Conservation (phyloP, 495 filamentous ascomycete genomes). For the Bombardia bombarda region DNA sequence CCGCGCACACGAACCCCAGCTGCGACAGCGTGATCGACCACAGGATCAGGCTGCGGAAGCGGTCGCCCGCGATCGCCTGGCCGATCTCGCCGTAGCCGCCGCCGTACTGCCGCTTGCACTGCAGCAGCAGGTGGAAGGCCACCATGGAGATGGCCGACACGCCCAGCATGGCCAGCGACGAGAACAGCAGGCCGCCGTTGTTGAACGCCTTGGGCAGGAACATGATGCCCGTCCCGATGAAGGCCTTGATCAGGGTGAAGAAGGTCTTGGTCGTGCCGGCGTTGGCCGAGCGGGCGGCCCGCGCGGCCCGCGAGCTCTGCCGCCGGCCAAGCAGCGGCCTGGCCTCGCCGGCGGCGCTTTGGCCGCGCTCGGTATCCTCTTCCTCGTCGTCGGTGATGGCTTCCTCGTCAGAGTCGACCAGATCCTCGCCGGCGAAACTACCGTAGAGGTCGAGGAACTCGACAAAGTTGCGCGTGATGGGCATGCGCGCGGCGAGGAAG, state of each 20-base stretch:
- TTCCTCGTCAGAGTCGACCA: conserved; percentile 58
- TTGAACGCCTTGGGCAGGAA: conserved; percentile 61
- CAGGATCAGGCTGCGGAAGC: conserved; percentile 46
- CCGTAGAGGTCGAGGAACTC: conserved; percentile 65
- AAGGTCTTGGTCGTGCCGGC: conserved; percentile 56
- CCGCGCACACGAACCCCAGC: conserved; percentile 58
- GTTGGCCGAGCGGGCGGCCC: conserved; percentile 33
- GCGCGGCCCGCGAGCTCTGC: conserved; percentile 23
- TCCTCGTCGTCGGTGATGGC: conserved; percentile 36
- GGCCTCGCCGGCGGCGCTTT: too few species aligned
- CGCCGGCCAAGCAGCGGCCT: conserved; percentile 48
- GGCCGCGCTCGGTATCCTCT: conserved; percentile 31
- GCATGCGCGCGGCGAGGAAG: conserved; percentile 33
- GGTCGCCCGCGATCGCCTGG: conserved; percentile 41
- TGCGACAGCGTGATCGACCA: conserved; percentile 57
- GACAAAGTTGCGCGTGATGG: conserved; percentile 57
- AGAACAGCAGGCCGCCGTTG: conserved; percentile 62
- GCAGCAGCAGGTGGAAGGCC: conserved; percentile 57
- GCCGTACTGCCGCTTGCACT: conserved; percentile 42
- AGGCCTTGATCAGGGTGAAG: conserved; percentile 60
- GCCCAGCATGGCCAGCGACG: conserved; percentile 47
- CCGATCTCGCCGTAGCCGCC: conserved; percentile 60
- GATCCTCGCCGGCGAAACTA: conserved; percentile 63
- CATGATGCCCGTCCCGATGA: conserved; percentile 61
- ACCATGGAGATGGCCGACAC: conserved; percentile 48